Evolutionary conservation across 139 green algal genomes (phyloP), one percentile per base, ranked within the genome.

Genomic region (Chlorella sp.): DNA sequence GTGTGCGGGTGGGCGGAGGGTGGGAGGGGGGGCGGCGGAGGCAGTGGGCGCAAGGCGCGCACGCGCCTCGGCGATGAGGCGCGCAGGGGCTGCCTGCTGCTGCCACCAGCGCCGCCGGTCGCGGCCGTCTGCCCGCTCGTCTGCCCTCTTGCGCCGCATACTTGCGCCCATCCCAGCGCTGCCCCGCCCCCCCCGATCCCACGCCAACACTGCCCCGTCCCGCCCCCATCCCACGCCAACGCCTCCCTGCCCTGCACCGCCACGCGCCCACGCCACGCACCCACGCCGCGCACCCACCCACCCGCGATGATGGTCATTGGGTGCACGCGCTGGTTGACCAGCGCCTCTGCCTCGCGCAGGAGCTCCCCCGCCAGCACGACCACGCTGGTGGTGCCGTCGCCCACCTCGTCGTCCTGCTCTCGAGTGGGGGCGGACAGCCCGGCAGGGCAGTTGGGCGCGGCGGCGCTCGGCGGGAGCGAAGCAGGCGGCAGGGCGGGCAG

Each of bases 291-390:
- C 58, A 19, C 53, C 23, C 2, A 12, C 53, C 7, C 60, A 91
- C 91, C 90, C 65, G 91, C 91, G 48, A 99, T 98, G 86, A 99
- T 98, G 68, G 95, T 97, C 94, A 98, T 98, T 56, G 96, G 96
- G 84, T 99, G 96, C 35, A 99, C 89, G 80, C 97, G 97, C 77
- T 94, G 85, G 36, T 87, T 87, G 5, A 98, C 87, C 60, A 99
- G 87, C 82, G 93, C 84, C 91, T 99, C 96, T 48, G 96, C 96
- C 83, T 99, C 91, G 0, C 93, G 84, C 74, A 99, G 83, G 55
- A 99, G 88, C 85, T 99, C 96, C 0, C 96, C 96, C 17, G 96
- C 94, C 71, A 99, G 85, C 45, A 99, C 96, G 41, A 99, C 96
- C 43, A 99, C 96, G 0, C 84, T 94, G 1, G 96, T 99, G 25